Percentiles rank a stretch among this genome's conserved stretches.
Evolutionary conservation across 495 filamentous ascomycete species (phyloP).

Genomic region (Melanomma pulvis-pyrius): DNA sequence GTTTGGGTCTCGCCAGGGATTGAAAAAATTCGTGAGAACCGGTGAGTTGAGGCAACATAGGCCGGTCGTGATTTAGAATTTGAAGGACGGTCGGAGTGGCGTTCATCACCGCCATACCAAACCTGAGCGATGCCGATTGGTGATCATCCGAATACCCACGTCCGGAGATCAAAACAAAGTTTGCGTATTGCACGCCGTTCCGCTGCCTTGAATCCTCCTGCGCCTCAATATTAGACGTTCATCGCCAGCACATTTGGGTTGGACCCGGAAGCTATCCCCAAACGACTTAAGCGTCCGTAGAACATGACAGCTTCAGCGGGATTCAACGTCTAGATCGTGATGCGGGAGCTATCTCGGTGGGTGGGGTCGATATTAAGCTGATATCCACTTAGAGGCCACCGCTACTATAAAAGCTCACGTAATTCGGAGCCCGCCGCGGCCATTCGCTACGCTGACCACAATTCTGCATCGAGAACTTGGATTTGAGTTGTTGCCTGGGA

Average conservation of each 20-base stretch:
- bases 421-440: not conserved
- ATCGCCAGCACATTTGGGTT: not conserved
- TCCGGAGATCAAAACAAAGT: not conserved
- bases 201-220: not conserved
- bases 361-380: constrained; percentile 29
- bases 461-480: not conserved
- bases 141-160: not conserved
- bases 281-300: constrained; percentile 13
- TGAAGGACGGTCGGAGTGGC: not conserved
- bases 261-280: constrained; percentile 19
- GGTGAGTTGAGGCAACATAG: too few relatives aligned
- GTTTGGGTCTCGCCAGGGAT: too few relatives aligned
- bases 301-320: not conserved
- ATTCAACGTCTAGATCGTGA: not conserved
- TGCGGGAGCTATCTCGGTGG: constrained; percentile 1
- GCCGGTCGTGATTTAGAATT: not conserved
- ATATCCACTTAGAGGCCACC: not conserved
- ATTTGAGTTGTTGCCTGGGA: constrained; percentile 5
- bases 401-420: constrained; percentile 24
- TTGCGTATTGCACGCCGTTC: not conserved
- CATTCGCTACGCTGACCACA: not conserved
- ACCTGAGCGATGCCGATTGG: not conserved
- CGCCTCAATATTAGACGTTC: constrained; percentile 10
- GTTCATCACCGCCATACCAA: not conserved
- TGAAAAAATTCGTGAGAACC: too few relatives aligned